Base-by-base conservation (phyloP, 179 eudicot species). In the Kewa caespitosa region DNA sequence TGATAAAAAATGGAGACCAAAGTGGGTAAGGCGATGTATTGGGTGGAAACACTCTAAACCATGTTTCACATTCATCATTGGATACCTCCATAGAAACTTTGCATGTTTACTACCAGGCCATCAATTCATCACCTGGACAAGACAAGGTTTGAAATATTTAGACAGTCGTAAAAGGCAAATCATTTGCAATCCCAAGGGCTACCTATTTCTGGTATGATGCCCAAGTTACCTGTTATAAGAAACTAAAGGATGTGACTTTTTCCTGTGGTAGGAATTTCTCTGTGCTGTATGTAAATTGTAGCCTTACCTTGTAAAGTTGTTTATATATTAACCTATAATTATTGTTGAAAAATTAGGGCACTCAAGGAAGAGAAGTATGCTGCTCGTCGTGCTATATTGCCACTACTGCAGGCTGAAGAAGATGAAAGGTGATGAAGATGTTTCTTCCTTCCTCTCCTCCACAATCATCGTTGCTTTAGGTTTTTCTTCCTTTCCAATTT, bases 381-480 rank as follows among this genome's bases (percentile, higher is more conserved):
- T 74, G 97, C 97, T 39, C 93, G 97, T 20, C 84, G 89, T 79
- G 96, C 96, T 43, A 88, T 92, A 46, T 46, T 89, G 79, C 97
- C 97, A 39, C 72, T 90, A 64, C 88, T 91, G 81, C 97, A 91
- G 81, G 97, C 97, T 34, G 97, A 91, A 83, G 97, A 91, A 78
- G 97, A 91, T 84, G 97, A 90, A 84, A 88, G 97, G 97, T 91
- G 75, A 67, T 27, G 33, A 13, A 38, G 25, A n/a, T n/a, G n/a
- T n/a, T n/a, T n/a, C n/a, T n/a, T n/a, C n/a, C 73, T 46, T 69
- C 61, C 9, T 15, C 60, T 69, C 42, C 28, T 12, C 33, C 73
- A 6, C 30, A 33, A 69, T 32, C 31, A 33, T 42, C 52, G 17
- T 23, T 63, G 39, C 8, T 23, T 71, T 15, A n/a, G 52, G 12